Evolutionary conservation across 139 green algal genomes (phyloP).

Genomic region (Deuterostichococcus epilithicus): DNA sequence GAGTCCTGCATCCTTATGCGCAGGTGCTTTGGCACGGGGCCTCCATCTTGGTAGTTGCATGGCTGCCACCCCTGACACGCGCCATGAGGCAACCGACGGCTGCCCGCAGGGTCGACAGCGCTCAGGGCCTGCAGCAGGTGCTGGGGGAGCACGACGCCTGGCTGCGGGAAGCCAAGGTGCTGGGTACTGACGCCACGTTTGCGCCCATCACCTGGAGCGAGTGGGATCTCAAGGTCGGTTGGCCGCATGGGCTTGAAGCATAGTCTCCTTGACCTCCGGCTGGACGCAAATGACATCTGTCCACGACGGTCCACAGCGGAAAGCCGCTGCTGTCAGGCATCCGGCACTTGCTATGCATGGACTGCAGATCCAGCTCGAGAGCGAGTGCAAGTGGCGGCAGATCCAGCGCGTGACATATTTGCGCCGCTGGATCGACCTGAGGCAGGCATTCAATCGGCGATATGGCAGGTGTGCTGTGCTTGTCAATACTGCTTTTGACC

Average conservation of each 20-base stretch:
- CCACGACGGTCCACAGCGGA: not conserved
- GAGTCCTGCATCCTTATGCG: not conserved
- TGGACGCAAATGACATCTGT: too few relatives aligned
- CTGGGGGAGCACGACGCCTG: conserved; percentile 42
- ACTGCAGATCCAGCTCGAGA: conserved; percentile 43
- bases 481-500: conserved; percentile 3
- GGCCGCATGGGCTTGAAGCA: not conserved
- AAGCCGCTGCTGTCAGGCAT: not conserved
- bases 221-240: conserved; percentile 64
- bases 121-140: conserved; percentile 33
- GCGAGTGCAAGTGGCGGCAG: conserved; percentile 54
- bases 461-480: conserved; percentile 3
- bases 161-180: conserved; percentile 41
- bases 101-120: conserved; percentile 44
- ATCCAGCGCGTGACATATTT: conserved; percentile 57
- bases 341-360: not conserved
- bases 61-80: not conserved
- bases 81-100: not conserved
- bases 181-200: conserved; percentile 24
- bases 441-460: conserved; percentile 27
- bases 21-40: not conserved
- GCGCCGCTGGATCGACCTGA: conserved; percentile 56
- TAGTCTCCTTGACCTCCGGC: not conserved
- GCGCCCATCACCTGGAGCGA: conserved; percentile 61
- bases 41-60: not conserved